Conservation (phyloP, 2,329 filamentous ascomycete species). For the Botrytis pseudocinerea region DNA sequence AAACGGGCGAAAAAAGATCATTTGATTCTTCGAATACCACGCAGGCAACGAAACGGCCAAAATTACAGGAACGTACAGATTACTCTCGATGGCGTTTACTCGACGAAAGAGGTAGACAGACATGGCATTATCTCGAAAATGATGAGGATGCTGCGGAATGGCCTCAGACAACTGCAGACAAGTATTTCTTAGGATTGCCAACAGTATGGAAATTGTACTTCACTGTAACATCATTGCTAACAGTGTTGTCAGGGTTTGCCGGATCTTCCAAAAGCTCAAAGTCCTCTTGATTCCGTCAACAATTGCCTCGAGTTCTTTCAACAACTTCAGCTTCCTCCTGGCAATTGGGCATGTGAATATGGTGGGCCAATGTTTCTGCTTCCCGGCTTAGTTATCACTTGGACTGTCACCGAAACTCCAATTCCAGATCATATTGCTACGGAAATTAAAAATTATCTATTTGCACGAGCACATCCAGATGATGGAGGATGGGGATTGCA, state of each 20-base stretch:
- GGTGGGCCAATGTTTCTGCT: constrained; percentile 96
- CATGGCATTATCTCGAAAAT: constrained; percentile 87
- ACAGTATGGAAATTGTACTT: constrained; percentile 55
- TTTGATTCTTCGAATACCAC: constrained; percentile 25
- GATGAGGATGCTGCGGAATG: constrained; percentile 69
- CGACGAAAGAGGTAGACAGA: constrained; percentile 81
- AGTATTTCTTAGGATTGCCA: constrained; percentile 79
- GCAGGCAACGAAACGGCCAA: constrained; percentile 46
- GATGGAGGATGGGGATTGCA: constrained; percentile 98
- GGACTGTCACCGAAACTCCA: constrained; percentile 86
- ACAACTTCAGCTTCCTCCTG: constrained; percentile 80
- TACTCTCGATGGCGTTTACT: constrained; percentile 79
- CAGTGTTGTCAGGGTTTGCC: constrained; percentile 63
- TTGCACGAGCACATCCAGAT: constrained; percentile 77
- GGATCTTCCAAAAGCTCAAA: constrained; percentile 67
- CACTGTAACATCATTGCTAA: constrained; percentile 26
- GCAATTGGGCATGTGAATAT: constrained; percentile 97
- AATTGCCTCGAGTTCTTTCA: constrained; percentile 91
- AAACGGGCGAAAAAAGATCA: constrained; percentile 31
- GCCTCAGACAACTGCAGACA: constrained; percentile 89
- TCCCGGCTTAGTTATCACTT: constrained; percentile 79
- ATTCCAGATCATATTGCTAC: constrained; percentile 77
- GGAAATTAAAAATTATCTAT: constrained; percentile 87
- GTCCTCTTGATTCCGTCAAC: constrained; percentile 71
- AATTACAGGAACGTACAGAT: constrained; percentile 67